These are phyloP conservation scores for Starmerella bombi DNA, from an alignment of 805 yeast genomes.

Conservation along the genomic window DNA sequence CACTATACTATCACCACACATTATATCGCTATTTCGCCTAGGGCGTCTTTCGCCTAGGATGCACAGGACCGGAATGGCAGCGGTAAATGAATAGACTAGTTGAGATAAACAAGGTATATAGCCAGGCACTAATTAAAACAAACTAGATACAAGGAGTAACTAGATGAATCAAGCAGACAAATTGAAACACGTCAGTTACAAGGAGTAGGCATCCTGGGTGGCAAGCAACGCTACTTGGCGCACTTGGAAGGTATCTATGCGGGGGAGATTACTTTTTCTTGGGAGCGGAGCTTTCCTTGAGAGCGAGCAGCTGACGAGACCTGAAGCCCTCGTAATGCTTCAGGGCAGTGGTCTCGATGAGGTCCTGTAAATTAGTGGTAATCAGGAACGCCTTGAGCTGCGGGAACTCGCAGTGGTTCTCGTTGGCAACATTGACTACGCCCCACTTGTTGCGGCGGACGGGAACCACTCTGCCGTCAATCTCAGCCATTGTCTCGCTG, in stretches of 20 bases:
- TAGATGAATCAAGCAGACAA: no score
- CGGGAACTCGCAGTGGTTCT: slow-evolving; percentile 88
- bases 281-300: slow-evolving; percentile 56
- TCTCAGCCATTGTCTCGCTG: slow-evolving; percentile 60
- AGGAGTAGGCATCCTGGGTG: no score
- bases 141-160: no score
- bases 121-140: no score
- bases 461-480: slow-evolving; percentile 67
- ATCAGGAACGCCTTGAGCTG: slow-evolving; percentile 88
- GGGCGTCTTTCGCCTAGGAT: no score
- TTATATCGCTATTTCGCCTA: no score
- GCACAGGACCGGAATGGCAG: no score
- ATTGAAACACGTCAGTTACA: no score
- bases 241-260: neutral
- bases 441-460: slow-evolving; percentile 96
- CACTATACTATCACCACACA: no score
- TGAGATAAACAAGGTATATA: no score
- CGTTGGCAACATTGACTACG: slow-evolving; percentile 81
- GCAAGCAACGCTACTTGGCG: no score
- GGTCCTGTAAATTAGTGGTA: slow-evolving; percentile 88
- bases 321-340: slow-evolving; percentile 88
- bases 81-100: no score
- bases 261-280: neutral
- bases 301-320: slow-evolving; percentile 81
- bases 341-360: slow-evolving; percentile 80